Percentiles rank a stretch among this genome's conserved stretches.
These are phyloP conservation scores for Apiotrichum veenhuisii DNA, from an alignment of 1,284 basidiomycete genomes.

Conservation along the genomic window DNA sequence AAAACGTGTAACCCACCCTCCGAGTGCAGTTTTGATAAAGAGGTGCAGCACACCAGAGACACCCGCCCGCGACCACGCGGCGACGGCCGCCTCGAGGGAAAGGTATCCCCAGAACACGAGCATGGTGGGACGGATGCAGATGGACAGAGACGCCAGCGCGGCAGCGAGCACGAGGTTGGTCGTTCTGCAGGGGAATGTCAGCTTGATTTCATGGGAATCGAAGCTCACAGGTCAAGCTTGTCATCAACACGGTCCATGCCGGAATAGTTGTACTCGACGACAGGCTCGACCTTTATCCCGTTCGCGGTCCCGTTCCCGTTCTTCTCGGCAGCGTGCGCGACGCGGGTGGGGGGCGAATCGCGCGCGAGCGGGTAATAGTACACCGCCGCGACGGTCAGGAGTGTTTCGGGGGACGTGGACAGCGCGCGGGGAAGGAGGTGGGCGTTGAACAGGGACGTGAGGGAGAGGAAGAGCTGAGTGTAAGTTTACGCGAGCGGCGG, in stretches of 20 bases:
- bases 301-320: too few relatives aligned
- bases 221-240: neutral
- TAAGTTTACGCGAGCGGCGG: neutral
- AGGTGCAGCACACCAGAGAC: neutral
- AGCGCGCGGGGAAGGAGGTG: constrained; percentile 81
- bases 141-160: constrained; percentile 66
- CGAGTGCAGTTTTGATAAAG: constrained; percentile 8
- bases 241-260: constrained; percentile 4
- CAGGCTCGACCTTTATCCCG: neutral
- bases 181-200: too few relatives aligned
- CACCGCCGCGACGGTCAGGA: constrained; percentile 74
- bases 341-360: constrained; percentile 1
- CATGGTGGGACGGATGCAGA: constrained; percentile 80
- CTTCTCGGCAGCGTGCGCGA: neutral
- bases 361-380: constrained; percentile 60
- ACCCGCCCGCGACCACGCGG: neutral
- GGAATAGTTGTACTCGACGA: neutral
- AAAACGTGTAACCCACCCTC: constrained; percentile 9
- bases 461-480: constrained; percentile 69
- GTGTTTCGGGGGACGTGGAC: constrained; percentile 89
- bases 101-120: constrained; percentile 78
- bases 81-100: constrained; percentile 40
- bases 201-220: neutral
- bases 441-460: constrained; percentile 81
- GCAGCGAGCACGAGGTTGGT: constrained; percentile 50